These are phyloP conservation scores for Dactylis glomerata DNA, from an alignment of 176 grass and related monocot species.

Conservation along the genomic window DNA sequence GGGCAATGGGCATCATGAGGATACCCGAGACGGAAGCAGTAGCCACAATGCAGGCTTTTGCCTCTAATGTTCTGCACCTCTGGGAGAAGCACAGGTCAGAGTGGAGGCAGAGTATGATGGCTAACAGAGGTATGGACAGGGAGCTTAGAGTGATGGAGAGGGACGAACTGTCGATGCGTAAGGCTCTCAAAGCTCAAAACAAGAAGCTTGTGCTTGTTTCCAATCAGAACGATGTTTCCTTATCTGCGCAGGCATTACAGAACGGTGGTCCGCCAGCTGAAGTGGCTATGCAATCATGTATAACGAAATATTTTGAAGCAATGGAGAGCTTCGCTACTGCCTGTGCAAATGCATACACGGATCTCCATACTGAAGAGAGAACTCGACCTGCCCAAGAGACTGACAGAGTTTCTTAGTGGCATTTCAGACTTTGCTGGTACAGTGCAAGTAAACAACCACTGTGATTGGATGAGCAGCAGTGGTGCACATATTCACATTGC, in stretches of 20 bases:
- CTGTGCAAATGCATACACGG: conserved; percentile 45
- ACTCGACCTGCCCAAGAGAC: not conserved
- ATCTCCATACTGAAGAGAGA: conserved; percentile 40
- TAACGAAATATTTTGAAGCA: conserved; percentile 52
- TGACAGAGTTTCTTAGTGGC: not conserved
- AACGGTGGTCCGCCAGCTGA: not conserved
- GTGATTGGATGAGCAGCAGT: not conserved
- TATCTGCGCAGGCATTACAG: conserved; percentile 21
- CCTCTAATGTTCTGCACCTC: conserved; percentile 37
- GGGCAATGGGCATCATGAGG: conserved; percentile 40
- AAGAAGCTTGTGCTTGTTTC: conserved; percentile 45
- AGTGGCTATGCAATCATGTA: conserved; percentile 33
- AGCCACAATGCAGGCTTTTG: conserved; percentile 38
- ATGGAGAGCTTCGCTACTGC: conserved; percentile 48
- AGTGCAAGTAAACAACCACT: not conserved
- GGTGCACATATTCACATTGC: not conserved
- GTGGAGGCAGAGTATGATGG: conserved; percentile 44
- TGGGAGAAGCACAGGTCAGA: conserved; percentile 54
- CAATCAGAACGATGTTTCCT: conserved; percentile 24
- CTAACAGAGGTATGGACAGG: conserved; percentile 40
- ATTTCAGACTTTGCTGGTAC: not conserved
- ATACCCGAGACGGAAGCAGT: conserved; percentile 43
- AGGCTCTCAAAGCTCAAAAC: conserved; percentile 31
- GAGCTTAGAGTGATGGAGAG: conserved; percentile 49
- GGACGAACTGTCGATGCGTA: conserved; percentile 42